Evolutionary conservation across 164 flowering plant genomes (phyloP).

Genomic region (Vitis amurensis): DNA sequence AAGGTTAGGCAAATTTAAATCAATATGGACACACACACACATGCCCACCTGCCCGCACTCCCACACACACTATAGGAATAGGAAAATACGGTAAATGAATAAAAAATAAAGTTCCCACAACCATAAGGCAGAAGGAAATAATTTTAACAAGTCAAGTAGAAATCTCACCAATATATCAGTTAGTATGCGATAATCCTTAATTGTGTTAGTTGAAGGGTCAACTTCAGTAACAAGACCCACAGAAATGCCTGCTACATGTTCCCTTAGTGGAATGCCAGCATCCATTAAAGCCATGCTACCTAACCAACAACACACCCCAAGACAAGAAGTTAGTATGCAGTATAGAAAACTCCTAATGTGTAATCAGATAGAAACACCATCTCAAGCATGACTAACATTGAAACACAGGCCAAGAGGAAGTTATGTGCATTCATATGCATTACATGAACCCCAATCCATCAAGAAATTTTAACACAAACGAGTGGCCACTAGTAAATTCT

Average conservation of each 20-base stretch:
- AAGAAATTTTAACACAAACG: no score
- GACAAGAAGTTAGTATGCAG: background rate
- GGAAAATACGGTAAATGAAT: no score
- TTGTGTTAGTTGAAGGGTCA: constrained; percentile 70
- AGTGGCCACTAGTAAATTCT: no score
- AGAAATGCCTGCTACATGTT: constrained; percentile 95
- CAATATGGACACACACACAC: no score
- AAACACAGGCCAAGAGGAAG: background rate
- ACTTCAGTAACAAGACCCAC: constrained; percentile 91
- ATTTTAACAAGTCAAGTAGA: constrained; percentile 6
- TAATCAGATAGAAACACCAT: background rate
- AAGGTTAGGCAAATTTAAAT: no score
- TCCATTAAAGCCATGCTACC: constrained; percentile 99
- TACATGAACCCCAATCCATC: no score
- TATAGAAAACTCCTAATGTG: background rate
- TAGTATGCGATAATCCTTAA: constrained; percentile 75
- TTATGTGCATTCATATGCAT: background rate
- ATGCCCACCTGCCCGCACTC: no score
- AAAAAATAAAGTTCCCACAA: no score
- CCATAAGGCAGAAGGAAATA: background rate
- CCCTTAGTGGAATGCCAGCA: constrained; percentile 89
- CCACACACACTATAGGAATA: no score
- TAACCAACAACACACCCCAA: constrained; percentile 23
- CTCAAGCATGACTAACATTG: background rate
- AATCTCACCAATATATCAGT: constrained; percentile 90